Base-by-base conservation (phyloP, 2,329 filamentous ascomycete genomes). In the Leptographium galeiforme region DNA sequence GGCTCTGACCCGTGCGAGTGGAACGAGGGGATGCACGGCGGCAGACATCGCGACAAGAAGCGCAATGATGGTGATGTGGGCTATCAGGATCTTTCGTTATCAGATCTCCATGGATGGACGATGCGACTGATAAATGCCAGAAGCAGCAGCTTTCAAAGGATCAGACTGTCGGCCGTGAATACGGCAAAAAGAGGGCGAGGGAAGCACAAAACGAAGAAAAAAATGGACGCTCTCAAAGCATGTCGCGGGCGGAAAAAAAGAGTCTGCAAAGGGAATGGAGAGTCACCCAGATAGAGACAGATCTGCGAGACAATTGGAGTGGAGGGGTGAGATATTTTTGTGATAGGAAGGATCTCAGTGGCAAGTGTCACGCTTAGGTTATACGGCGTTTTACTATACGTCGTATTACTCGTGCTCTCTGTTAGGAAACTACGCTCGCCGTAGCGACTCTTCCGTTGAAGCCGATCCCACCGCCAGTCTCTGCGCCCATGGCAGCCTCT, bases 271-370 rank as follows among this genome's bases (percentile, higher is more conserved):
- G 19, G 25, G 32, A 51, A 51, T 14, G 38, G 30, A 30, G n/a
- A 25, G 11, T 45, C n/a, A 19, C 4, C 2, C 16, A 34, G 38
- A 25, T 7, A 32, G 32, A 25, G 4, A 34, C 25, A 34, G 19
- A 33, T 11, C 10, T 3, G 33, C 19, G 25, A 43, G 36, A 40
- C 19, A n/a, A 14, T 48, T 18, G 39, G 14, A 18, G 14, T 34
- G 45, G 45, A 48, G 45, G 45, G 45, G 45, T 48, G 45, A 48
- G 32, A 34, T 48, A 48, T 48, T 48, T 48, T 39, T n/a, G 33
- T 48, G 8, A 43, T 14, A 50, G 38, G 32, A 48, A 48, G 44
- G 45, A 16, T n/a, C 3, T 19, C 43, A 6, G 32, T 34, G 45
- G 45, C 45, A 36, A 48, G 45, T 1, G 12, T 8, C 18, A 47